Evolutionary conservation across 2,329 filamentous ascomycete genomes (phyloP).

Genomic region (Talaromyces sp.): DNA sequence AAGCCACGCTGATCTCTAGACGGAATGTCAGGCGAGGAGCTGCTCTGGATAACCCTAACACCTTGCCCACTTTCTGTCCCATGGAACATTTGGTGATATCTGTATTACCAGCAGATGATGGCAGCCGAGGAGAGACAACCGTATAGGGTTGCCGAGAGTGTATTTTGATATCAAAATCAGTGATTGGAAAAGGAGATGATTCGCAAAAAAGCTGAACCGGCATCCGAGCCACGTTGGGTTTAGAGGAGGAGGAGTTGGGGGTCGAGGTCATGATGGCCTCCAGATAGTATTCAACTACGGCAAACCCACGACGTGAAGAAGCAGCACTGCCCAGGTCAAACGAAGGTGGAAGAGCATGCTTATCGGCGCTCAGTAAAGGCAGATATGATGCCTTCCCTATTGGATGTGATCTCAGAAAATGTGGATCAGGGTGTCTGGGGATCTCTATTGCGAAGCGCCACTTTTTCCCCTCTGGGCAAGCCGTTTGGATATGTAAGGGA

Average conservation of each 20-base stretch:
- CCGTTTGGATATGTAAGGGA: neutral
- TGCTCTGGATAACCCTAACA: neutral
- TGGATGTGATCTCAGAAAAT: neutral
- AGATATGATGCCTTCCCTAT: neutral
- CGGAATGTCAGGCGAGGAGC: neutral
- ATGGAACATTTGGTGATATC: neutral
- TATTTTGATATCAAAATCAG: neutral
- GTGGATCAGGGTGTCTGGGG: neutral
- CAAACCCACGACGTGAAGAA: neutral
- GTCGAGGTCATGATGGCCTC: neutral
- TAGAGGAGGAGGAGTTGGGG: neutral
- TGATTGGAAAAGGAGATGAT: neutral
- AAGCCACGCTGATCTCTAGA: neutral
- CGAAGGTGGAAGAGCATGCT: neutral
- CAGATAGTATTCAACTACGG: neutral
- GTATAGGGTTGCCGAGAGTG: neutral
- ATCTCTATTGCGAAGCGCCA: neutral
- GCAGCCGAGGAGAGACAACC: neutral
- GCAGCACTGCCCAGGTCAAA: neutral
- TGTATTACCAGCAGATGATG: neutral
- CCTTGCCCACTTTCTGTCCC: neutral
- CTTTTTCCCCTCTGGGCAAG: neutral
- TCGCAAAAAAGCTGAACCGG: neutral
- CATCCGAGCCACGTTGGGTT: neutral
- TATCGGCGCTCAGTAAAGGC: neutral